Base-by-base conservation (phyloP, 176 grass and related monocot species). In the Rhipidocladum racemiflorum region DNA sequence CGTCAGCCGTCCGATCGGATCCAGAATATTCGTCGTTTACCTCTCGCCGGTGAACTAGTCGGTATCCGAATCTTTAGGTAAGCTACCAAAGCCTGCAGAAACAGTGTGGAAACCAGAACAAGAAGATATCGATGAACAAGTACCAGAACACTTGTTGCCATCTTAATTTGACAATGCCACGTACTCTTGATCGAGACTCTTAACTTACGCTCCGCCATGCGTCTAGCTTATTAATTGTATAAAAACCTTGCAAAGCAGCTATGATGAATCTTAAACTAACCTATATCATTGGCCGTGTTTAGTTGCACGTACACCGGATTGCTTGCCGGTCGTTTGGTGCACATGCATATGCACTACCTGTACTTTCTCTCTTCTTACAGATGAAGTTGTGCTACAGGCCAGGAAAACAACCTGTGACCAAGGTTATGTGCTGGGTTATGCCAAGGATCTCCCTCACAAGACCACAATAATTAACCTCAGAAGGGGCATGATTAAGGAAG, bases 261-360 rank as follows among this genome's bases (percentile, higher is more conserved):
- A n/a, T 38, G 20, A n/a, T 53, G 20, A 15, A 65, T 49, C 16
- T 34, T 46, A n/a, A 27, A 29, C 14, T 39, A 67, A 54, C 35
- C 14, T 14, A 4, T 18, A 21, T 24, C 57, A 49, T 57, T 79
- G 81, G 75, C 50, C 68, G 49, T 72, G 35, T 38, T 59, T 60
- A 66, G 81, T 60, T 73, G 81, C 86, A 88, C 81, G 75, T 74
- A 79, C 48, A 46, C 11, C 24, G 23, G n/a, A 63, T 67, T 80
- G 84, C 28, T 74, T 70, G 27, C 82, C 45, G 74, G 27, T 72
- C 45, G 74, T 46, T 64, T 9, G 32, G 15, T 38, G 81, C 86
- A 88, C 81, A 84, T 79, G 86, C 80, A 57, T 57, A 18, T 15
- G n/a, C n/a, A n/a, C n/a, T n/a, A 18, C 80, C 57, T 72, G 28